Evolutionary conservation across 495 filamentous ascomycete species (phyloP).

Genomic region (Aspergillus indologenus): DNA sequence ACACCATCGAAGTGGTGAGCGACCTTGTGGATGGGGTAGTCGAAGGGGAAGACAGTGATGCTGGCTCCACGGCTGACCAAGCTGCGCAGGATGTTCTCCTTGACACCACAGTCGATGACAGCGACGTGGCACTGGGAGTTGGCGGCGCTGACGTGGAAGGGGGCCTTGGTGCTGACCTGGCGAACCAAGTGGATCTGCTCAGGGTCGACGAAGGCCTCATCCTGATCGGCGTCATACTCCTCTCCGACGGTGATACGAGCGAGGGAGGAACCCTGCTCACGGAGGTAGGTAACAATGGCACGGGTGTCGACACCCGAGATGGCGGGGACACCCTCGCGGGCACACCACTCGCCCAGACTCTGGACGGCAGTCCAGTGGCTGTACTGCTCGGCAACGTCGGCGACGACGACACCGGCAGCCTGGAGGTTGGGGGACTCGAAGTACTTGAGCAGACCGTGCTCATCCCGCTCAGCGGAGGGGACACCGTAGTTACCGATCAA

Average conservation of each 20-base stretch:
- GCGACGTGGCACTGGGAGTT: slow-evolving; percentile 85
- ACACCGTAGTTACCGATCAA: slow-evolving; percentile 99
- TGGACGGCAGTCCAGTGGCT: slow-evolving; percentile 98
- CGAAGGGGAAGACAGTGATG: slow-evolving; percentile 89
- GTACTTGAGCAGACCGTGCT: slow-evolving; percentile 79
- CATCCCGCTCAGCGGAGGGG: slow-evolving; percentile 71
- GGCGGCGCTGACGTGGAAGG: slow-evolving; percentile 84
- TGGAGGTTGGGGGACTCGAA: slow-evolving; percentile 97
- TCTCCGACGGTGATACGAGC: slow-evolving; percentile 94
- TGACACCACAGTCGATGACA: slow-evolving; percentile 96
- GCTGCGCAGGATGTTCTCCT: slow-evolving; percentile 97
- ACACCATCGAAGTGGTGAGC: slow-evolving; percentile 96
- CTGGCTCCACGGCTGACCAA: slow-evolving; percentile 82
- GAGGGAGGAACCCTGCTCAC: slow-evolving; percentile 93
- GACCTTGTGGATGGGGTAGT: slow-evolving; percentile 97
- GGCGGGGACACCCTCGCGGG: slow-evolving; percentile 89
- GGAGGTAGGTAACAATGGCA: slow-evolving; percentile 90
- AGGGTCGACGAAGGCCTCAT: slow-evolving; percentile 92
- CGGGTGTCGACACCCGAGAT: slow-evolving; percentile 97
- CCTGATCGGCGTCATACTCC: slow-evolving; percentile 97
- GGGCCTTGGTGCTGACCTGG: slow-evolving; percentile 93
- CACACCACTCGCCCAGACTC: slow-evolving; percentile 90
- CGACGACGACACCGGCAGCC: slow-evolving; percentile 91
- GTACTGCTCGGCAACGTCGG: slow-evolving; percentile 88
- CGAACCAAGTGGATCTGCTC: slow-evolving; percentile 95